Conservation (phyloP, 1,284 basidiomycete species). For the Trichosporon faecale region DNA sequence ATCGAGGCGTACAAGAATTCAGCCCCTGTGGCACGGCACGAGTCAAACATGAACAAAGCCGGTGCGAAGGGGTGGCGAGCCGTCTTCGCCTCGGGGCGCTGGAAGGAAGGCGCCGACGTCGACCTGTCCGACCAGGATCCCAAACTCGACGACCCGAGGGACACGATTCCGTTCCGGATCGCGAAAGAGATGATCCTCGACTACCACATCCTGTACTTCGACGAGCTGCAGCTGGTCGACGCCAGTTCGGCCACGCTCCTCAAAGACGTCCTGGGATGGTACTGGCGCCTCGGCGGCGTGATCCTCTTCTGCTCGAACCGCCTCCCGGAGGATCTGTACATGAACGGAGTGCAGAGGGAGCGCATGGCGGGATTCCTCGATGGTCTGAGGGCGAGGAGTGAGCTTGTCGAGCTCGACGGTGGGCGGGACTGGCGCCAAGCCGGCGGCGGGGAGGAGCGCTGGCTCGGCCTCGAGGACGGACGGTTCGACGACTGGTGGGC, state of each 20-base stretch:
- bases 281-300: conserved; percentile 71
- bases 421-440: conserved; percentile 54
- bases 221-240: conserved; percentile 70
- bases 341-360: conserved; percentile 65
- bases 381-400: conserved; percentile 63
- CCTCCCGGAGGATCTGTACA: conserved; percentile 66
- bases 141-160: conserved; percentile 36
- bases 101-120: conserved; percentile 39
- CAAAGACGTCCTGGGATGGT: conserved; percentile 69
- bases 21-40: background rate
- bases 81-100: conserved; percentile 54
- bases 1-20: conserved; percentile 26
- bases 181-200: conserved; percentile 50
- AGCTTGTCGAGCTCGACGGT: conserved; percentile 59
- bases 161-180: conserved; percentile 52
- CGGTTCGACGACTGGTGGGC: conserved; percentile 47
- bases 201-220: conserved; percentile 58
- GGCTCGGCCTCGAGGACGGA: conserved; percentile 30
- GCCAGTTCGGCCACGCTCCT: conserved; percentile 65
- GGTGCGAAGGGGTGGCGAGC: conserved; percentile 45
- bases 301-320: conserved; percentile 62
- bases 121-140: conserved; percentile 21
- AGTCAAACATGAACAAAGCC: conserved; percentile 39
- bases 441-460: conserved; percentile 20
- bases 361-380: conserved; percentile 64